Conservation (phyloP, 176 grass and related monocot species). For the Tuctoria greenei region DNA sequence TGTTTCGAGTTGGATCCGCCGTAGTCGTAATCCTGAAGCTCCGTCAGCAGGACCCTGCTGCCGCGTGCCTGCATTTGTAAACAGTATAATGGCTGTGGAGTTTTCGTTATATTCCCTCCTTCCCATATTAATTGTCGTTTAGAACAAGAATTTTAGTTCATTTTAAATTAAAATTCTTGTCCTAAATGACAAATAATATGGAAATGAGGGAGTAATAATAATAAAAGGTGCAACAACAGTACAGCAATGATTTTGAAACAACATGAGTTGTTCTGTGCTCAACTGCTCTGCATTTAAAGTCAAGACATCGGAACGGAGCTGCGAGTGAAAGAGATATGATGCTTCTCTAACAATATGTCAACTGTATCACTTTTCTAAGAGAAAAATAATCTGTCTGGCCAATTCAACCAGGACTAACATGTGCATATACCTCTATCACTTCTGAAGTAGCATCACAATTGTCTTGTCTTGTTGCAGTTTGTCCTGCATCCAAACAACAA, state of each 20-base stretch:
- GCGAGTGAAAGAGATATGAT: background rate
- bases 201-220: no score
- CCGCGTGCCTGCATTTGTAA: conserved; percentile 19
- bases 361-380: background rate
- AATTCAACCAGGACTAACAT: background rate
- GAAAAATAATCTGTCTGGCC: background rate
- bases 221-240: background rate
- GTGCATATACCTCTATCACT: conserved; percentile 26
- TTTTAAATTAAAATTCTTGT: no score
- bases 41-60: conserved; percentile 50
- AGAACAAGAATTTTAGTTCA: no score
- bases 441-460: background rate
- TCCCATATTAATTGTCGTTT: no score
- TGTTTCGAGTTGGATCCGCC: conserved; percentile 73
- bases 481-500: conserved; percentile 14
- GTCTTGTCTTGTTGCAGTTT: background rate
- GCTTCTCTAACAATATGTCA: background rate
- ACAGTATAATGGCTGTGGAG: background rate
- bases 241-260: background rate
- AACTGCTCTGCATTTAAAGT: background rate
- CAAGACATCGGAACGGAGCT: background rate
- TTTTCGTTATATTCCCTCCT: no score
- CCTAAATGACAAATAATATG: no score
- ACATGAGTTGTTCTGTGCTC: background rate
- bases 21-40: conserved; percentile 72